Evolutionary conservation across 495 filamentous ascomycete genomes (phyloP), one percentile per base, ranked within the genome.

Genomic region (Penicillium tannophilum): DNA sequence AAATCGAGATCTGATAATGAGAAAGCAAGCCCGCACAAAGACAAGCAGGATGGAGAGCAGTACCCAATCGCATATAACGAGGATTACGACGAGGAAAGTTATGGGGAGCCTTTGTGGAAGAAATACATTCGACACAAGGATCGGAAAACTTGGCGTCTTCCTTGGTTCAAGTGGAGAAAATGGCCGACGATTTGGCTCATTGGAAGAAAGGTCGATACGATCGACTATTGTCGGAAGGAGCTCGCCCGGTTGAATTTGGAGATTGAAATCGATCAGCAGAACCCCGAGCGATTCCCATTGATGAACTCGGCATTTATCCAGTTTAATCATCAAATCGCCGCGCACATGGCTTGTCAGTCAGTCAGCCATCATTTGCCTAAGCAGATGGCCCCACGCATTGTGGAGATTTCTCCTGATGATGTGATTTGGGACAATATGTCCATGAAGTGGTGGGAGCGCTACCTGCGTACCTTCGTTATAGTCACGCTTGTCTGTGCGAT

Each of bases 271-370:
- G 95, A 98, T 64, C 95, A 98, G 66, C 79, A 87, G 62, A 81
- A 92, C 33, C 90, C 89, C 0, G 93, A 97, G 63, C 86, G 86
- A 30, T 98, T 90, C 59, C 95, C 94, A 2, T 76, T 93, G 54
- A 96, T 98, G 93, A 97, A 92, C 65, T 96, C 95, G 12, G 94
- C 94, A 14, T 98, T 98, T 66, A 92, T 98, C 54, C 94, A 98
- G 70, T 98, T 98, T 82, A 97, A 98, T 64, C 90, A 97, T 65
- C 94, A 98, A 73, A 91, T 97, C 6, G 92, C 93, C 8, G 94
- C 94, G 2, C 94, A 98, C 65, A 98, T 98, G 94, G 93, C 93
- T 57, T 96, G 91, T 70, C 94, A 98, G 72, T 82, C 91, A 24
- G 85, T 96, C 60, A 92, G 86, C 44, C 93, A 98, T 65, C 94